A percentile compares a stretch with the other conserved stretches of the same genome.
These are phyloP conservation scores for Phoenix dactylifera DNA, from an alignment of 176 grass and related monocot genomes.

Conservation along the genomic window DNA sequence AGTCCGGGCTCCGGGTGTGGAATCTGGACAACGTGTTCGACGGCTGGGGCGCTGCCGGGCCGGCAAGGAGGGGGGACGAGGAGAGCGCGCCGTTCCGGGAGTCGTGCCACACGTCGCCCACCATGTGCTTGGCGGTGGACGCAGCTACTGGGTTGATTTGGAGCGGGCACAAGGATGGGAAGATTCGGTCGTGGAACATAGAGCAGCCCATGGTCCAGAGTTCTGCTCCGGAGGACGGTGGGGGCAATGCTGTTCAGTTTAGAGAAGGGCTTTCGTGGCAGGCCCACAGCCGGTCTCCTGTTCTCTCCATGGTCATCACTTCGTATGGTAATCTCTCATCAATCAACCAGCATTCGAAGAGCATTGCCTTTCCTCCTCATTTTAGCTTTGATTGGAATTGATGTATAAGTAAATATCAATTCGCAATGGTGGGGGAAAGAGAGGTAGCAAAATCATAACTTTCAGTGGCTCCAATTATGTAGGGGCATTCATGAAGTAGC, in stretches of 20 bases:
- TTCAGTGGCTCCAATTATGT: too few relatives aligned
- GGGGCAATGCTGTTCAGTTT: neutral
- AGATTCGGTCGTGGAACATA: slow-evolving; percentile 46
- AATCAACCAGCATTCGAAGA: neutral
- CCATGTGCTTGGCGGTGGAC: slow-evolving; percentile 41
- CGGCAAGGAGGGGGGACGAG: slow-evolving; percentile 52
- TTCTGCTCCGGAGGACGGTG: slow-evolving; percentile 4
- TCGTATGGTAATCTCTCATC: slow-evolving; percentile 41
- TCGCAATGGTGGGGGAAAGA: too few relatives aligned
- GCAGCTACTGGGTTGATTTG: slow-evolving; percentile 43
- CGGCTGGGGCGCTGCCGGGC: neutral
- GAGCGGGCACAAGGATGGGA: slow-evolving; percentile 64
- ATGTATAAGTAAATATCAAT: too few relatives aligned
- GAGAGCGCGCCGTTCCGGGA: slow-evolving; percentile 41
- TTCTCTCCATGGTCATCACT: slow-evolving; percentile 51
- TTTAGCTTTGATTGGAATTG: too few relatives aligned
- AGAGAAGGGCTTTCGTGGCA: slow-evolving; percentile 48
- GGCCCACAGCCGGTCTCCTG: slow-evolving; percentile 34
- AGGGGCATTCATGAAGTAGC: too few relatives aligned
- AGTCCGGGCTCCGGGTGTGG: slow-evolving; percentile 54
- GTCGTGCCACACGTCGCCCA: slow-evolving; percentile 36
- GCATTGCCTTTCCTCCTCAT: too few relatives aligned
- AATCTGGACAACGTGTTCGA: slow-evolving; percentile 44
- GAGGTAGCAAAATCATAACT: too few relatives aligned
- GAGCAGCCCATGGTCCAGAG: neutral